Evolutionary conservation across 1,284 basidiomycete species (phyloP), one percentile per base, ranked within the genome.

Genomic region (Ganoderma sinense): DNA sequence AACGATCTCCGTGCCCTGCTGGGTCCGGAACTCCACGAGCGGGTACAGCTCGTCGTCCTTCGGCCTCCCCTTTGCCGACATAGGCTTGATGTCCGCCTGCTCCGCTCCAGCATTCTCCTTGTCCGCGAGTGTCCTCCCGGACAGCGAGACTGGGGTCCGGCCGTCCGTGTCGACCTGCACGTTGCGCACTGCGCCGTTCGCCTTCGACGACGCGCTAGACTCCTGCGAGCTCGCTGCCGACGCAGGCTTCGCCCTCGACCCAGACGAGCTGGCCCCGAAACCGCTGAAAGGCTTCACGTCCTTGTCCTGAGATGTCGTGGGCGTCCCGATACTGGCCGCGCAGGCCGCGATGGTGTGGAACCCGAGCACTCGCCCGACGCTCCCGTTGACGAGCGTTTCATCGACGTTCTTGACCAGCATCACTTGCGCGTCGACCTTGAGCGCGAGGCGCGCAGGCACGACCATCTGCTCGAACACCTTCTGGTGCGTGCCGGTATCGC

Each of bases 21-120:
- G 86, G 1, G 94, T 82, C 43, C 85, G 80, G 79, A 97, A 97
- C 74, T 92, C 89, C 18, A 97, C 94, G 2, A 96, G 84, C 4
- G 96, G 96, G 68, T 88, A 89, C 53, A 84, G 77, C 77, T 84
- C 79, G 55, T 75, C 80, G 68, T 82, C 80, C 71, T 80, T 78
- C 65, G 80, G 80, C 56, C 77, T 72, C 68, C 77, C 70, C 65
- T 70, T 76, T 5, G 71, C 73, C 18, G 60, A 31, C 48, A 55
- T 61, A 23, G 74, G 71, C 62, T 75, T 74, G 41, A 66, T 72
- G 18, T 40, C 48, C 0, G 48, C 33, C 53, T 51, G 33, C 7
- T 16, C 48, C 13, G 31, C 43, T 75, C 71, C 62, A 67, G 74
- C 63, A 71, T 77, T 73, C 77, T 77, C 79, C 69, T 80, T 78